Evolutionary conservation across 164 flowering plant species (phyloP).

Genomic region (Macadamia integrifolia): DNA sequence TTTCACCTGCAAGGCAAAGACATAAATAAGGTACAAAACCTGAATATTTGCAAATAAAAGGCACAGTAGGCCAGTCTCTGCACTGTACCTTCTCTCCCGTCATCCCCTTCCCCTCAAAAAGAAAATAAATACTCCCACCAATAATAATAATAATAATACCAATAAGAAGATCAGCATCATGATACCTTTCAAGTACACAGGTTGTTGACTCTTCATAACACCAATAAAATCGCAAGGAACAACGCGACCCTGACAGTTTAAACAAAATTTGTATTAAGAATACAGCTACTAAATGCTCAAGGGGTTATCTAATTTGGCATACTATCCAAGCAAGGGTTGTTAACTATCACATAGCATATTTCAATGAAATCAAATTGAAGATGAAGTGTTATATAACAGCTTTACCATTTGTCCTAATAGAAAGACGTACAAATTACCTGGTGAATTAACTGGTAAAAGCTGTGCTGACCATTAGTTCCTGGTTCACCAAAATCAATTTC

Average conservation of each 20-base stretch:
- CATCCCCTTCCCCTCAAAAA: background rate
- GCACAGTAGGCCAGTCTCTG: background rate
- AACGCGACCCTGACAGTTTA: conserved; percentile 69
- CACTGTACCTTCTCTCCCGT: too few relatives aligned
- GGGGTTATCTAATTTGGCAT: background rate
- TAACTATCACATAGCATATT: background rate
- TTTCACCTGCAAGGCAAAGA: conserved; percentile 52
- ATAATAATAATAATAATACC: too few relatives aligned
- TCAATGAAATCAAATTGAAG: background rate
- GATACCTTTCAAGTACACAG: conserved; percentile 82
- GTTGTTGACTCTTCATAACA: conserved; percentile 83
- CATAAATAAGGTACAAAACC: too few relatives aligned
- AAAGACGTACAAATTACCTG: conserved; percentile 45
- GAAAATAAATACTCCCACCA: background rate
- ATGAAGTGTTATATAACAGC: background rate
- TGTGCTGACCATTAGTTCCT: conserved; percentile 98
- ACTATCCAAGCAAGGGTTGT: background rate
- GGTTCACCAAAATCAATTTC: conserved; percentile 99
- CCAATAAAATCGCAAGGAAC: conserved; percentile 99
- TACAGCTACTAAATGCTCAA: background rate
- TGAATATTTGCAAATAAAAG: conserved; percentile 1
- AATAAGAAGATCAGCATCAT: background rate
- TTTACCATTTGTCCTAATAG: background rate
- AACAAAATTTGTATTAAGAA: conserved; percentile 2
- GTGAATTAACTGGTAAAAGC: conserved; percentile 97